Evolutionary conservation across 1,139 yeast genomes (phyloP).

Genomic region (Yamadazyma mexicana): DNA sequence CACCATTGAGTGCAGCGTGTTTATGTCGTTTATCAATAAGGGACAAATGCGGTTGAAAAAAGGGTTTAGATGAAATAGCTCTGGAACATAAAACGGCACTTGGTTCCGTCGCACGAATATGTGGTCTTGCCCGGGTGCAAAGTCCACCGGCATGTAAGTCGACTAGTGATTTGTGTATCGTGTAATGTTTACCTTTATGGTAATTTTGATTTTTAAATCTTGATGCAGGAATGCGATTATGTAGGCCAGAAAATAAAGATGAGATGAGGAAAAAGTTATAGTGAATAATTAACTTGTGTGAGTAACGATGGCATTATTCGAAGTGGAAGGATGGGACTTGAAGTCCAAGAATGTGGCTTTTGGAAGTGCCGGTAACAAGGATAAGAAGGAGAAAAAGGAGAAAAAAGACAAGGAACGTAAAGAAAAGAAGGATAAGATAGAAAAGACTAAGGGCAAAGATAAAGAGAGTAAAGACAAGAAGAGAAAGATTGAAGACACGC

Average conservation of each 20-base stretch:
- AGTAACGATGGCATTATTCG: conserved; percentile 64
- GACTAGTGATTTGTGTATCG: neutral
- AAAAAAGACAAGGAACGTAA: conserved; percentile 10
- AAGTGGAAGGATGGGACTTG: conserved; percentile 82
- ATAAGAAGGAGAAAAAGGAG: conserved; percentile 29
- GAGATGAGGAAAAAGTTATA: conserved; percentile 9
- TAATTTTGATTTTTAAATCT: neutral
- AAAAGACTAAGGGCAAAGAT: conserved; percentile 9
- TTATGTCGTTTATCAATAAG: conserved; percentile 17
- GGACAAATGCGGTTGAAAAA: conserved; percentile 9
- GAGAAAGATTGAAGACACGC: conserved; percentile 7
- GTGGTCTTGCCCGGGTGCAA: conserved; percentile 18
- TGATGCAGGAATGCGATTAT: neutral
- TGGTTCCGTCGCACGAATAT: conserved; percentile 15
- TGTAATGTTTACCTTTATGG: neutral
- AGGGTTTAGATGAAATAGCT: conserved; percentile 17
- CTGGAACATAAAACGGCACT: conserved; percentile 17
- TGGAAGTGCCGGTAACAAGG: conserved; percentile 35
- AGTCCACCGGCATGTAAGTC: conserved; percentile 10
- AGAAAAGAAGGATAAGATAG: conserved; percentile 12
- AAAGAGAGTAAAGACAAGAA: conserved; percentile 8
- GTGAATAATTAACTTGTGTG: neutral
- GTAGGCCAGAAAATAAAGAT: neutral
- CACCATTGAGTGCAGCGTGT: conserved; percentile 7
- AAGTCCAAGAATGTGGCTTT: conserved; percentile 53